Base-by-base conservation (phyloP, 2,329 filamentous ascomycete species). In the Pseudogymnoascus destructans region DNA sequence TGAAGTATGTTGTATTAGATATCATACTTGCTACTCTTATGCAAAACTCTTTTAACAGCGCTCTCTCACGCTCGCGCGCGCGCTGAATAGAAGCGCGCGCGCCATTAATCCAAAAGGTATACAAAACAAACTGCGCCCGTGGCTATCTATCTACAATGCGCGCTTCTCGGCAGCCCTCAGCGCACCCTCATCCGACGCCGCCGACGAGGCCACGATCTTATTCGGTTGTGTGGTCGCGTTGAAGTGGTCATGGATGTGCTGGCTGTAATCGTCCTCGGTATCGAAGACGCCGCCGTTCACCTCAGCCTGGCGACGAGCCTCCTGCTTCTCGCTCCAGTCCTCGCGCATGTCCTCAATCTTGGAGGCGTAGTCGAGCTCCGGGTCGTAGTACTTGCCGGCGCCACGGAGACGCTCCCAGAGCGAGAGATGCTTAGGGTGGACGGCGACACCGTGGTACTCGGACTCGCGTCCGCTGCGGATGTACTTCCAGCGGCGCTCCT, bases 381-480 rank as follows among this genome's bases (percentile, higher is more conserved):
- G 82, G 71, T 96, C 77, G 75, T 96, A 97, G 69, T 80, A 70
- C 77, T 93, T 95, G 71, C 85, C 83, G 15, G 86, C 79, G 57
- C 89, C 90, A 58, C 81, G 79, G 62, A 88, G 72, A 61, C 89
- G 85, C 78, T 97, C 92, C 86, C 89, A 97, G 57, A 91, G 70
- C 5, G 87, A 92, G 62, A 97, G 75, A 69, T 97, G 92, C 71
- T 86, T 81, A 54, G 89, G 86, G 77, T 97, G 90, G 60, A 97
- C 84, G 61, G 92, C 92, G 58, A 95, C 85, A 64, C 92, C 92
- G 73, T 95, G 91, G 76, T 97, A 97, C 55, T 96, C 89, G 27
- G 82, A 62, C 64, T 84, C 85, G 61, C 83, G 82, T 61, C 89
- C 90, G 2, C 81, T 77, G 60, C 89, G 85, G 70, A 97, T 89